phyloP scores from a whole-genome alignment of 306 rosid species.

The Trifolium dubium region DNA sequence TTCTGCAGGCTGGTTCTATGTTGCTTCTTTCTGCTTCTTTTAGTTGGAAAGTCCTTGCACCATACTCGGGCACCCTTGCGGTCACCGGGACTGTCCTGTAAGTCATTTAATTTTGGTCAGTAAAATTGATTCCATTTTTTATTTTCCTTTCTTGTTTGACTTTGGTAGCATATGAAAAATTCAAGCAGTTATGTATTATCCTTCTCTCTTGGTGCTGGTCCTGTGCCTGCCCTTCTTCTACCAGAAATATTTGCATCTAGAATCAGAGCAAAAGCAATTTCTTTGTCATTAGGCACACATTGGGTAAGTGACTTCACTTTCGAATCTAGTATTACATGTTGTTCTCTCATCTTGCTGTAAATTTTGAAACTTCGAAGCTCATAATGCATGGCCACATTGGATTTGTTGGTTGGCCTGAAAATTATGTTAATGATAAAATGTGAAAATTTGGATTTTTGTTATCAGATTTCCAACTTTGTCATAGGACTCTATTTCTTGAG shows the following conservation, averaged over 20 bases:
- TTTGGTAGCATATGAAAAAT: constrained; percentile 31
- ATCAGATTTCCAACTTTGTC: constrained; percentile 79
- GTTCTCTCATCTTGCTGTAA: background rate
- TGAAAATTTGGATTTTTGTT: constrained; percentile 1
- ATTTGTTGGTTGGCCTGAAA: background rate
- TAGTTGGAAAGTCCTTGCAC: constrained; percentile 77
- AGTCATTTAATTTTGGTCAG: constrained; percentile 43
- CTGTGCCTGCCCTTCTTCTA: constrained; percentile 94
- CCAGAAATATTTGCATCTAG: constrained; percentile 92
- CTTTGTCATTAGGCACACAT: constrained; percentile 85
- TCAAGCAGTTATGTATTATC: constrained; percentile 76
- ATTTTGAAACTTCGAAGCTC: background rate
- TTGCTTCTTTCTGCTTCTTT: constrained; percentile 77
- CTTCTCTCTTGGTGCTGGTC: constrained; percentile 96
- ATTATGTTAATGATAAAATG: constrained; percentile 18
- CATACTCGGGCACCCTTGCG: constrained; percentile 76
- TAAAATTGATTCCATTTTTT: background rate
- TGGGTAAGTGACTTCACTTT: constrained; percentile 64
- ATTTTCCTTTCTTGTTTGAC: constrained; percentile 25
- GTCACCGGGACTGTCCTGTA: constrained; percentile 87
- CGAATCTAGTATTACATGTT: background rate
- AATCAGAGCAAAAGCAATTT: constrained; percentile 89
- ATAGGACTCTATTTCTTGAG: constrained; percentile 91
- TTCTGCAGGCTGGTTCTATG: constrained; percentile 82
- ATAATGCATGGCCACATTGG: background rate